Evolutionary conservation across 2,329 filamentous ascomycete genomes (phyloP), one percentile per base, ranked within the genome.

Genomic region (Colletotrichum sp.): DNA sequence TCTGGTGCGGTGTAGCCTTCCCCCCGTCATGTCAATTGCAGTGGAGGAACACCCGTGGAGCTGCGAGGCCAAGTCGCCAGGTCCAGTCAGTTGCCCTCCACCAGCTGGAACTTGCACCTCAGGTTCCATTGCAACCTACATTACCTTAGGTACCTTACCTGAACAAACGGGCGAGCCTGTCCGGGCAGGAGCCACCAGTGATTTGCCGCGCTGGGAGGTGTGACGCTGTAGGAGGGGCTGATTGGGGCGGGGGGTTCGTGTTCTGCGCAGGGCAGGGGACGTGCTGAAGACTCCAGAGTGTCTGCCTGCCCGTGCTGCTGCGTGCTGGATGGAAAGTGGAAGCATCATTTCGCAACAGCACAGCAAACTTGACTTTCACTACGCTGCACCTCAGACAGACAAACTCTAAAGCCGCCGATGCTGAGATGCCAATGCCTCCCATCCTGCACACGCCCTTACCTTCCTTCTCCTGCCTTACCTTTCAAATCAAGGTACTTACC

Each of bases 331-430:
- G 44, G 30, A 15, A 25, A 44, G 32, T 71, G 67, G 19, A 34
- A 60, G 52, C 67, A 39, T 57, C 67, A 69, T 52, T 25, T 59
- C 32, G 44, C 60, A 44, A 36, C n/a, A 22, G 63, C 30, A 25
- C 32, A 64, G 34, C 16, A 65, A 52, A 59, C 65, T 69, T 66
- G 34, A 70, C 66, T 55, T 71, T 25, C 66, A 55, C 39, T 66
- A 30, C 36, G 19, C 48, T 44, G 59, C 57, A 57, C 59, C 57
- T 59, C 59, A 69, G 70, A 60, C 34, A 68, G 12, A 19, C 28
- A 66, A 76, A 76, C 74, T 69, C 64, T 74, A 76, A 76, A 76
- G 64, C 70, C 39, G 70, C 70, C 30, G 59, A 69, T 68, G 70
- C 65, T 52, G 59, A 74, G 60, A 73, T 72, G 74, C 48, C 59